phyloP scores from a whole-genome alignment of 2,329 filamentous ascomycete genomes.

The Alternaria metachromatica region DNA sequence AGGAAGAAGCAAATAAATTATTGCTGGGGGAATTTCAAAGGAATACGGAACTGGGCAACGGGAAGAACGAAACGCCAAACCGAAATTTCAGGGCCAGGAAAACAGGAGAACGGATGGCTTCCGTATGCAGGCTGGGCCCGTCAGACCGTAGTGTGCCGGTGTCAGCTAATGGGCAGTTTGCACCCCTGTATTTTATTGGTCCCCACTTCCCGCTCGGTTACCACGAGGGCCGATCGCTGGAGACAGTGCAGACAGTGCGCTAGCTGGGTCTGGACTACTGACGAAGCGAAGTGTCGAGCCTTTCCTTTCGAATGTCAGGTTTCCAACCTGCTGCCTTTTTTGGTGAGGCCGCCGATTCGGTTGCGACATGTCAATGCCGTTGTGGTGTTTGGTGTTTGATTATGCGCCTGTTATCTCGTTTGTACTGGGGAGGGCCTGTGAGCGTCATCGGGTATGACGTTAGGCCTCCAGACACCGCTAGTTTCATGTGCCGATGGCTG shows the following conservation, averaged over 20 bases:
- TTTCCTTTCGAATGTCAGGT: background rate
- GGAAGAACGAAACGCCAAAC: background rate
- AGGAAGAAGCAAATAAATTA: background rate
- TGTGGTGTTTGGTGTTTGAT: accelerated
- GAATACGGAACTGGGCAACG: no score
- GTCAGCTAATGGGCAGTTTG: background rate
- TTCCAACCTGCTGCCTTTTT: background rate
- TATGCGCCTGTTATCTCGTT: background rate
- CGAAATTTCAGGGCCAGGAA: background rate
- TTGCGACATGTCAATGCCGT: background rate
- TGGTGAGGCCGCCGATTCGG: background rate
- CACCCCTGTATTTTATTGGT: background rate
- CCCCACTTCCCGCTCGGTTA: background rate
- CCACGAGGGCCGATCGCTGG: background rate
- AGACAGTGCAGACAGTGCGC: background rate
- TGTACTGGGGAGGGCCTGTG: background rate
- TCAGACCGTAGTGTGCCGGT: background rate
- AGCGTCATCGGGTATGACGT: background rate
- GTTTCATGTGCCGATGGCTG: background rate
- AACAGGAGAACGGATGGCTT: background rate
- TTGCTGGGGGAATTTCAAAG: no score
- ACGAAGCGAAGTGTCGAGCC: background rate
- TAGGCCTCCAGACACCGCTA: background rate
- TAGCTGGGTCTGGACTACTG: background rate
- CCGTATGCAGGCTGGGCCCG: background rate